A percentile compares a stretch with the other conserved stretches of the same genome.
phyloP scores from a whole-genome alignment of 352 stramenopile species.

The Phytopythium oedochilum region DNA sequence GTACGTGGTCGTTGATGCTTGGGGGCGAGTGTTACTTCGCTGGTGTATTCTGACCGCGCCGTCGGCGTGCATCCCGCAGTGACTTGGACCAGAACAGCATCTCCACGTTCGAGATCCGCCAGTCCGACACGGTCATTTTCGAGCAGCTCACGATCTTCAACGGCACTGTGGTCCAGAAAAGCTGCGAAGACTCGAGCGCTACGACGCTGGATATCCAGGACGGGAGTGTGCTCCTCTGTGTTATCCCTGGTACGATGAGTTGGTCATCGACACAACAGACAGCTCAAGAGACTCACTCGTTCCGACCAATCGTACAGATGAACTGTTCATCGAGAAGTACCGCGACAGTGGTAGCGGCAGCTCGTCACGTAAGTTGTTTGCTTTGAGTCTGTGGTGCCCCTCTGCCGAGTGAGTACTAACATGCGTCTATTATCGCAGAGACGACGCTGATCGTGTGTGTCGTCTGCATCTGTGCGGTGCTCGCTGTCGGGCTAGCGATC shows the following conservation, averaged over 20 bases:
- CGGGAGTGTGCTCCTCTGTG: neutral
- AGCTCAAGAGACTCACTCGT: neutral
- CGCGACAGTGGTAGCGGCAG: neutral
- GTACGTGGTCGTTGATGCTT: conserved; percentile 16
- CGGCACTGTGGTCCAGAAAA: neutral
- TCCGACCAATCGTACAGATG: neutral
- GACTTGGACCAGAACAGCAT: conserved; percentile 3
- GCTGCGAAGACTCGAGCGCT: neutral
- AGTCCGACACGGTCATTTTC: conserved; percentile 9
- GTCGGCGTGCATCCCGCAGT: neutral
- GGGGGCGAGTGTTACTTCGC: neutral
- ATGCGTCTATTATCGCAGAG: no score
- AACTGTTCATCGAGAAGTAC: neutral
- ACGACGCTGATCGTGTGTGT: neutral
- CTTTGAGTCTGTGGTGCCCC: neutral
- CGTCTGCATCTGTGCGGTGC: neutral
- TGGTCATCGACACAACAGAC: no score
- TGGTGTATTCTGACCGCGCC: neutral
- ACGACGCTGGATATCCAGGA: neutral
- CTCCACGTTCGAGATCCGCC: conserved; percentile 10
- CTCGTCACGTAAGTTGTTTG: neutral
- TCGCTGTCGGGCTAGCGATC: neutral
- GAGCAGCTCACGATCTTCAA: neutral
- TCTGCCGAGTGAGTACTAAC: no score
- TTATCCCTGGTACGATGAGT: neutral